Evolutionary conservation across 2,329 filamentous ascomycete species (phyloP), one percentile per base, ranked within the genome.

Genomic region (Alternaria conjuncta): DNA sequence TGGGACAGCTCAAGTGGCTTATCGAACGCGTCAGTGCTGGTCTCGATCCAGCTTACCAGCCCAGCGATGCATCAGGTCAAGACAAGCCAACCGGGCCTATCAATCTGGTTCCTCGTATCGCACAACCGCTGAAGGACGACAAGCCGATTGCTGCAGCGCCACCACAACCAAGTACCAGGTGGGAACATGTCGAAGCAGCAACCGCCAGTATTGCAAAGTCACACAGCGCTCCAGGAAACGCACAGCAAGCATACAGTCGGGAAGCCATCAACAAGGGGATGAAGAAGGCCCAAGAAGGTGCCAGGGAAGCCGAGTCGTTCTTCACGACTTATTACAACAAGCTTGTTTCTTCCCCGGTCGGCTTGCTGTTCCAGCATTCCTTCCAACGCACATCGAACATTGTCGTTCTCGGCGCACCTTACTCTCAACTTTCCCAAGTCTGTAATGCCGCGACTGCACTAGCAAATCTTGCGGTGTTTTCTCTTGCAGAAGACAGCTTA

Each of bases 401-500:
- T 3, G 87, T 91, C 12, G 87, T 97, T 5, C 84, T 96, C 20
- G 94, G 93, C 30, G 83, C 86, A 0, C 94, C 94, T 0, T 89
- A 91, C 73, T 91, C 90, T 4, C 89, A 92, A 74, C 65, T 75
- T 23, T 72, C 70, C 9, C 66, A 73, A 10, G 74, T 81, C 43
- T 73, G 72, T 60, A 79, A 80, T 75, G 91, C 92, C 2, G 85
- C 90, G n/a, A 88, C 89, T 63, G 87, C 90, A 0, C 82, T 96
- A 43, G 88, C 88, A 12, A 85, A 86, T 54, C 84, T 98, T 26
- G 87, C 92, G 0, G 86, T 93, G 5, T 87, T 87, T 65, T 95
- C 92, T 78, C 81, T 97, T 57, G 83, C 84, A 4, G 94, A 98
- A 79, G 95, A 98, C 77, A 86, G 86, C 50, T 96, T 89, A 75